Conservation (phyloP, 371 early-diverging fungal genomes). For the Apophysomyces sp. region DNA sequence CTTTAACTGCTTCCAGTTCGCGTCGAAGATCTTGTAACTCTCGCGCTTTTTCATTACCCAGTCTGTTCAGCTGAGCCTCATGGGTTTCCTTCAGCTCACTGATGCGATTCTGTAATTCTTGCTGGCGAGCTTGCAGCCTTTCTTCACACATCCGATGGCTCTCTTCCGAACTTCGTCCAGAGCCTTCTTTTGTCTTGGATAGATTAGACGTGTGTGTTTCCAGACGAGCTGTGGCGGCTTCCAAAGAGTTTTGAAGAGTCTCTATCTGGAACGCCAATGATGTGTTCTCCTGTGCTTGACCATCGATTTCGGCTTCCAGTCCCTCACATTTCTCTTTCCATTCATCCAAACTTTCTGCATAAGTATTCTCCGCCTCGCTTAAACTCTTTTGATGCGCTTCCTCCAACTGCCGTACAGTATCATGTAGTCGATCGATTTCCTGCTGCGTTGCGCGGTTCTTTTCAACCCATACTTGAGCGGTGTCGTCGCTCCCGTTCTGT, state of each 20-base stretch:
- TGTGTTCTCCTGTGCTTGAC: slow-evolving; percentile 28
- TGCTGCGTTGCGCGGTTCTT: slow-evolving; percentile 36
- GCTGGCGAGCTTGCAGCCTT: slow-evolving; percentile 22
- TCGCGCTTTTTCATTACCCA: slow-evolving; percentile 37
- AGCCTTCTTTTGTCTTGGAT: slow-evolving; percentile 3
- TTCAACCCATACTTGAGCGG: slow-evolving; percentile 43
- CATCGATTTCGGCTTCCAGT: slow-evolving; percentile 19
- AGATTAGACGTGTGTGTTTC: slow-evolving; percentile 27
- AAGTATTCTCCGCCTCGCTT: not conserved
- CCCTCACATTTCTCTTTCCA: slow-evolving; percentile 16
- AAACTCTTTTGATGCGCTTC: slow-evolving; percentile 10
- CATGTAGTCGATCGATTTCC: slow-evolving; percentile 29
- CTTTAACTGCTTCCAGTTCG: slow-evolving; percentile 5
- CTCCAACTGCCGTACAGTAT: slow-evolving; percentile 12
- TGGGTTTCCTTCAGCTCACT: slow-evolving; percentile 25
- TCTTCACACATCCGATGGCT: slow-evolving; percentile 23
- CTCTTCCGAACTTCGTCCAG: not conserved
- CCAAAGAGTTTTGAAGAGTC: slow-evolving; percentile 34
- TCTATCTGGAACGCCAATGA: slow-evolving; percentile 30
- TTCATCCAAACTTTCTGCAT: slow-evolving; percentile 10
- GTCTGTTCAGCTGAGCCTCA: slow-evolving; percentile 26
- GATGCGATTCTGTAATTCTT: slow-evolving; percentile 25
- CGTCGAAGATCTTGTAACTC: slow-evolving; percentile 16
- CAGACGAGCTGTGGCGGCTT: slow-evolving; percentile 37
- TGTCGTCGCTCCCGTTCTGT: slow-evolving; percentile 42